A percentile compares a stretch with the other conserved stretches of the same genome.
Evolutionary conservation across 768 basidiomycete genomes (phyloP).

Genomic region (Leccinum fibrillosum): DNA sequence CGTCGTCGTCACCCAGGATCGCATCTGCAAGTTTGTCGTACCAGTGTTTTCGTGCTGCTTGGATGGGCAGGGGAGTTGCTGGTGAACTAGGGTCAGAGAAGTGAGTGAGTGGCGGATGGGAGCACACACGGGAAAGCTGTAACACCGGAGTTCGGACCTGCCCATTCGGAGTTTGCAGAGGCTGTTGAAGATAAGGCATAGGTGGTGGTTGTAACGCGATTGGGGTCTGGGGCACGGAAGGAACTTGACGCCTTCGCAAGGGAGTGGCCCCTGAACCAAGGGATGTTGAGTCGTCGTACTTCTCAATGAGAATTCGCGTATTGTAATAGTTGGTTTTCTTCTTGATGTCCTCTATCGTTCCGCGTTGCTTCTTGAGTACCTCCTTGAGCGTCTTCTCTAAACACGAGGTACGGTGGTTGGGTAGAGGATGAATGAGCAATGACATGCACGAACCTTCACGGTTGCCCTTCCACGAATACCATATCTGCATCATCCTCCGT

Average conservation of each 20-base stretch:
- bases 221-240: conserved; percentile 32
- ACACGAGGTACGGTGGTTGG: not conserved
- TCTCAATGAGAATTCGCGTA: conserved; percentile 85
- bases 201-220: conserved; percentile 27
- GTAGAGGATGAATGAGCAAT: not conserved
- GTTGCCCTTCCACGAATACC: conserved; percentile 78
- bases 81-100: conserved; percentile 10
- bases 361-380: conserved; percentile 74
- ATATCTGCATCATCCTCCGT: conserved; percentile 76
- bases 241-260: conserved; percentile 40
- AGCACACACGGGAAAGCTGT: conserved; percentile 40
- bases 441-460: conserved; percentile 57
- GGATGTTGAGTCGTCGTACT: conserved; percentile 68
- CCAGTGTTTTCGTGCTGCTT: conserved; percentile 69
- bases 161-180: conserved; percentile 21
- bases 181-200: conserved; percentile 10
- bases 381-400: conserved; percentile 76
- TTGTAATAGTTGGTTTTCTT: conserved; percentile 96
- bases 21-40: conserved; percentile 88
- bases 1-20: conserved; percentile 76
- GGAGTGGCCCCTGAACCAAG: conserved; percentile 32
- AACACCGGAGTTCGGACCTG: conserved; percentile 26
- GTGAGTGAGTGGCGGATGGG: not conserved
- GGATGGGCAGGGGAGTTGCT: conserved; percentile 41
- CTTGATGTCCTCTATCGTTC: conserved; percentile 93